Percentiles rank a stretch among this genome's conserved stretches.
Conservation (phyloP, 2,329 filamentous ascomycete species). For the Fusarium virguliforme region DNA sequence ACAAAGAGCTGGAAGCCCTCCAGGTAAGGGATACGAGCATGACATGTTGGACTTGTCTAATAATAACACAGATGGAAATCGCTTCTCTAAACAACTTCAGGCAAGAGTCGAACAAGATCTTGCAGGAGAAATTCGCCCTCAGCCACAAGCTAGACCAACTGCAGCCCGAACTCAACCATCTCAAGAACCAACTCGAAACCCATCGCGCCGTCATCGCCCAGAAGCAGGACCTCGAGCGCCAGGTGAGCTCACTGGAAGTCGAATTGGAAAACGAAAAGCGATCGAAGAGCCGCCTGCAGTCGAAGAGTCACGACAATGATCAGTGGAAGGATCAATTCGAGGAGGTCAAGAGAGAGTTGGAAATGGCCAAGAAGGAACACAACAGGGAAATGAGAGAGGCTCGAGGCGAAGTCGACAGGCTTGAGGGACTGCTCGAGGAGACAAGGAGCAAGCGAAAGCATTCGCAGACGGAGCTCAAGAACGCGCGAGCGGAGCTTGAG, state of each 20-base stretch:
- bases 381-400: conserved; percentile 73
- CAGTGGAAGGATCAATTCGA: conserved; percentile 59
- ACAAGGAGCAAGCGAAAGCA: conserved; percentile 77
- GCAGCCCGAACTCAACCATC: conserved; percentile 71
- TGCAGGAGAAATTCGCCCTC: conserved; percentile 72
- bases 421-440: conserved; percentile 76
- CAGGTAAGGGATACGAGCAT: conserved; percentile 58
- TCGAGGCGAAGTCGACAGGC: conserved; percentile 73
- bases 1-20: conserved; percentile 64
- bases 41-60: conserved; percentile 6
- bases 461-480: conserved; percentile 81
- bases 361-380: conserved; percentile 63
- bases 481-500: conserved; percentile 62
- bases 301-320: conserved; percentile 59
- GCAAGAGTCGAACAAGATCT: conserved; percentile 78
- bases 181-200: conserved; percentile 68
- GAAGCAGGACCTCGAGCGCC: conserved; percentile 84
- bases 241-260: conserved; percentile 82
- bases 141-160: conserved; percentile 67
- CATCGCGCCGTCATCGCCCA: conserved; percentile 82
- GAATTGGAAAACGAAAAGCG: conserved; percentile 84
- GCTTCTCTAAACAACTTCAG: conserved; percentile 77
- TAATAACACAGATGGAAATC: conserved; percentile 74
- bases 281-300: conserved; percentile 54
- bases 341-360: conserved; percentile 61